Conservation (phyloP, 345 rosid genomes). For the Limnanthes douglasii region DNA sequence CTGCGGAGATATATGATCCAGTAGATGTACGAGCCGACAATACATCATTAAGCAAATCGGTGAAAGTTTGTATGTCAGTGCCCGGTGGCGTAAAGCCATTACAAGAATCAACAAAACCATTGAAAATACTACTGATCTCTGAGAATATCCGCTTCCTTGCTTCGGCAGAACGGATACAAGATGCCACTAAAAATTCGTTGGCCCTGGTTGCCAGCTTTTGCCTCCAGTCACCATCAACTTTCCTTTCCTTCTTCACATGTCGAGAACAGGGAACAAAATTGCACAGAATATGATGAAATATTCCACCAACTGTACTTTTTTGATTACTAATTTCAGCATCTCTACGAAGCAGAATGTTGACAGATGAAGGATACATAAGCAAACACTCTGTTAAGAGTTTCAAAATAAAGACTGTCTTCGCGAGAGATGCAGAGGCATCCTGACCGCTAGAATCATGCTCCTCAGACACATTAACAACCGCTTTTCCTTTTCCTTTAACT, state of each 20-base stretch:
- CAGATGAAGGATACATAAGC: slow-evolving; percentile 71
- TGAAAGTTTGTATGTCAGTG: slow-evolving; percentile 43
- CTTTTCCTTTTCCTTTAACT: slow-evolving; percentile 79
- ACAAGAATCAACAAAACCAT: slow-evolving; percentile 46
- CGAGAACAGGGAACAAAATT: slow-evolving; percentile 53
- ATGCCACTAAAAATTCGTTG: slow-evolving; percentile 73
- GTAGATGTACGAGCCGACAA: slow-evolving; percentile 69
- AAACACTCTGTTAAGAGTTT: slow-evolving; percentile 85
- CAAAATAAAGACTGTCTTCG: slow-evolving; percentile 74
- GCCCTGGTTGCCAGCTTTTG: slow-evolving; percentile 72
- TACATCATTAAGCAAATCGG: slow-evolving; percentile 82
- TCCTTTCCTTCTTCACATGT: slow-evolving; percentile 50
- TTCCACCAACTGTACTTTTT: slow-evolving; percentile 41
- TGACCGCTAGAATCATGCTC: slow-evolving; percentile 33
- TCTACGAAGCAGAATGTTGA: slow-evolving; percentile 66
- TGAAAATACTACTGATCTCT: slow-evolving; percentile 53
- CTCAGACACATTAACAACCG: slow-evolving; percentile 43
- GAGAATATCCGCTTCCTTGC: slow-evolving; percentile 74
- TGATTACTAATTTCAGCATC: slow-evolving; percentile 58
- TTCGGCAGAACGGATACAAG: slow-evolving; percentile 84
- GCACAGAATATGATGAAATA: slow-evolving; percentile 73
- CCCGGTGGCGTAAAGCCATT: slow-evolving; percentile 43
- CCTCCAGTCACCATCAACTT: slow-evolving; percentile 78
- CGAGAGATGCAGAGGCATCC: slow-evolving; percentile 62
- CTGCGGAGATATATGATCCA: slow-evolving; percentile 67